Percentiles rank a stretch among this genome's conserved stretches.
These are phyloP conservation scores for Magnaporthales sp. DNA, from an alignment of 2,329 filamentous ascomycete genomes.

Conservation along the genomic window DNA sequence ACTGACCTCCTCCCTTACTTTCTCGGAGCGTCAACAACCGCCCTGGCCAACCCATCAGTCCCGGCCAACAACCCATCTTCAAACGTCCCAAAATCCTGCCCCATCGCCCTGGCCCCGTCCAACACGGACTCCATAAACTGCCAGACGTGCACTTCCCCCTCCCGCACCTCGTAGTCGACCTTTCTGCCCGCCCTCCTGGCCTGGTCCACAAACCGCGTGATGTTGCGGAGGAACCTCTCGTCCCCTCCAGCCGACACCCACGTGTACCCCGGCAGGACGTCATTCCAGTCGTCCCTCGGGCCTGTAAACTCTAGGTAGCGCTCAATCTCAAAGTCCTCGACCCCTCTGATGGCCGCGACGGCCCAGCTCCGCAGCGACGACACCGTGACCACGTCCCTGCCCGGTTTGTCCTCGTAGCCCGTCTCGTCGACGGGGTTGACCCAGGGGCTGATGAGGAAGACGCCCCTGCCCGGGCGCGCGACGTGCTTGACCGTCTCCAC, in stretches of 20 bases:
- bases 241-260: background rate
- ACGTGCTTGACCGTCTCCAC: background rate
- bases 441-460: background rate
- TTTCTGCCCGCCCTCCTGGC: background rate
- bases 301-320: background rate
- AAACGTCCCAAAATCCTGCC: background rate
- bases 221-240: background rate
- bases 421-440: constrained; percentile 1
- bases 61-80: background rate
- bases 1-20: background rate
- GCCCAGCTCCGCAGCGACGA: background rate
- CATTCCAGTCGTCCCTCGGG: background rate
- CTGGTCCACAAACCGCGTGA: background rate
- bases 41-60: background rate
- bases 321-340: background rate
- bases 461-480: background rate
- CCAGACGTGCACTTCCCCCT: background rate
- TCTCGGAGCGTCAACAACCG: background rate
- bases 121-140: background rate
- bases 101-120: background rate
- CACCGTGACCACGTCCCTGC: background rate
- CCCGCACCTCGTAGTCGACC: background rate
- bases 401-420: background rate
- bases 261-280: background rate
- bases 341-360: background rate